These are phyloP conservation scores for Amorphotheca resinae DNA, from an alignment of 495 filamentous ascomycete species.

Conservation along the genomic window DNA sequence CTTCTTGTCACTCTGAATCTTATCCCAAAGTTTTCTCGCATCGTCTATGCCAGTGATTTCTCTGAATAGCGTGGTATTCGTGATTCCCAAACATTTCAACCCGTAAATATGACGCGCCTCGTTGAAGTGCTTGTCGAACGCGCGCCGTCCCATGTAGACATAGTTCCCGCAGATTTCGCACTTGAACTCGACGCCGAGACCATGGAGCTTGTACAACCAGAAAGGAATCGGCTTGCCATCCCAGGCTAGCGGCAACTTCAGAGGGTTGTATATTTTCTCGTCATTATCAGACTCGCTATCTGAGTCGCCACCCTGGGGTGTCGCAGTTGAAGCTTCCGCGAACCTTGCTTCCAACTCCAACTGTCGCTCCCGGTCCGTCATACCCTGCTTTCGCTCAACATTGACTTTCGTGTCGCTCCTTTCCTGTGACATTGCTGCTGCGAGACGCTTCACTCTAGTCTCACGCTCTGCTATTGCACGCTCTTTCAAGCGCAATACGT, in stretches of 20 bases:
- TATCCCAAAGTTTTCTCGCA: conserved; percentile 80
- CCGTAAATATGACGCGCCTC: conserved; percentile 87
- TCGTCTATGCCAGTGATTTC: conserved; percentile 91
- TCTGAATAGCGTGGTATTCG: conserved; percentile 80
- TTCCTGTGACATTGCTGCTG: conserved; percentile 62
- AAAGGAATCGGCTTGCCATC: conserved; percentile 98
- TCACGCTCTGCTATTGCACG: conserved; percentile 84
- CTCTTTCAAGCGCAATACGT: conserved; percentile 60
- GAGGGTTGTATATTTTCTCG: conserved; percentile 88
- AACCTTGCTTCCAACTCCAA: conserved; percentile 83
- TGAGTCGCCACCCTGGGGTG: conserved; percentile 22
- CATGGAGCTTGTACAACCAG: conserved; percentile 97
- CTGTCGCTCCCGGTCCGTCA: conserved; percentile 90
- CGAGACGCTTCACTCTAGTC: conserved; percentile 64
- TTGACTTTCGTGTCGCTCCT: conserved; percentile 80
- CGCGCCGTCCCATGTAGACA: conserved; percentile 90
- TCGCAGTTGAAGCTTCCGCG: conserved; percentile 39
- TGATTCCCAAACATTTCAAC: conserved; percentile 85
- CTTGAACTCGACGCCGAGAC: conserved; percentile 84
- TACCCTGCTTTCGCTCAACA: conserved; percentile 85
- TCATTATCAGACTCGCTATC: conserved; percentile 53
- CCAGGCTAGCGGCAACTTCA: conserved; percentile 92
- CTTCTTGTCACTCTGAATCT: conserved; percentile 78
- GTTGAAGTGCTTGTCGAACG: conserved; percentile 97
- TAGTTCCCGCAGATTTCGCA: conserved; percentile 98